These are phyloP conservation scores for Phytophthora sojae DNA, from an alignment of 352 stramenopile genomes.

Conservation along the genomic window DNA sequence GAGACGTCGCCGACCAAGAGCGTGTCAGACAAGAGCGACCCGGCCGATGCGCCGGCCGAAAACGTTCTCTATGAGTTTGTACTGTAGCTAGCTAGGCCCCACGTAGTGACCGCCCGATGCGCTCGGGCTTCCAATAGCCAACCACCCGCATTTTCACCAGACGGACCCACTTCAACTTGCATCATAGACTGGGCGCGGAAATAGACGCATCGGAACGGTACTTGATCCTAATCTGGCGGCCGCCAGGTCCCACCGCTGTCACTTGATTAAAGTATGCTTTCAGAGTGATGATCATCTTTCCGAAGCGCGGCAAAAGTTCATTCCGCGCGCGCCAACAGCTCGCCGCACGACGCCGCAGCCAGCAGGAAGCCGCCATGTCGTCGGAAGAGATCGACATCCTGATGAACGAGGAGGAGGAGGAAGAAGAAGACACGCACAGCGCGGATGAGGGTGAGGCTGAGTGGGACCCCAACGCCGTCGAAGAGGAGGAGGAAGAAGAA, in stretches of 20 bases:
- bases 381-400: constrained; percentile 29
- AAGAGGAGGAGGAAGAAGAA: constrained; percentile 29
- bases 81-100: constrained; percentile 41
- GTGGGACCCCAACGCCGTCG: constrained; percentile 38
- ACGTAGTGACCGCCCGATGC: not conserved
- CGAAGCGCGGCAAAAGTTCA: constrained; percentile 22
- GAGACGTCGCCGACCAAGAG: constrained; percentile 28
- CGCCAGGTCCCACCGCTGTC: not conserved
- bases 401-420: constrained; percentile 5
- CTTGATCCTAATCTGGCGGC: constrained; percentile 6
- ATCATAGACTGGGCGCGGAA: not conserved
- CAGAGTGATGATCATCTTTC: constrained; percentile 45
- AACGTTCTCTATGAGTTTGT: constrained; percentile 76
- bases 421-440: not conserved
- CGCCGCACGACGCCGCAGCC: not conserved
- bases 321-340: constrained; percentile 15
- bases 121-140: constrained; percentile 12
- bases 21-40: constrained; percentile 22
- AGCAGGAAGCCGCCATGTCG: constrained; percentile 19
- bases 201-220: constrained; percentile 1
- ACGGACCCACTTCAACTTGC: constrained; percentile 20
- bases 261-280: constrained; percentile 19
- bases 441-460: constrained; percentile 44
- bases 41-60: constrained; percentile 24
- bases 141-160: constrained; percentile 16